A percentile compares a stretch with the other conserved stretches of the same genome.
These are phyloP conservation scores for Atkinsonella texensis DNA, from an alignment of 2,329 filamentous ascomycete genomes.

Conservation along the genomic window DNA sequence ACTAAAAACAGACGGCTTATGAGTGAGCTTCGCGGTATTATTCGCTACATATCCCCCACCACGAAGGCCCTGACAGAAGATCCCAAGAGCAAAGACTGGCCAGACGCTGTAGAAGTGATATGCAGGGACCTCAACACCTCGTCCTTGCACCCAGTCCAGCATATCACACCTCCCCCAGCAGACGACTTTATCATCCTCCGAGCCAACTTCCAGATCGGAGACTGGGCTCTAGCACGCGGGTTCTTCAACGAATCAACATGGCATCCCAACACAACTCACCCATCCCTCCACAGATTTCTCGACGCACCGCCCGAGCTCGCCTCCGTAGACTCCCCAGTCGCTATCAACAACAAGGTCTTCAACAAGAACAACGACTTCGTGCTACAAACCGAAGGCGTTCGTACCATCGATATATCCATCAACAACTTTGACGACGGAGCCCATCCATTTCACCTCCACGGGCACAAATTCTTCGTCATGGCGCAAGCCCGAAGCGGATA, in stretches of 20 bases:
- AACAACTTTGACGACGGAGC: slow-evolving; percentile 43
- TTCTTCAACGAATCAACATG: slow-evolving; percentile 43
- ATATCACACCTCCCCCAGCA: slow-evolving; percentile 23
- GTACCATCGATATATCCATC: slow-evolving; percentile 45
- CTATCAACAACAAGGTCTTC: slow-evolving; percentile 20
- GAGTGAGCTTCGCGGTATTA: slow-evolving; percentile 18
- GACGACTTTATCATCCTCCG: slow-evolving; percentile 33
- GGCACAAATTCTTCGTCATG: slow-evolving; percentile 42
- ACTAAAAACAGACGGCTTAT: slow-evolving; percentile 18
- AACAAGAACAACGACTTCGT: slow-evolving; percentile 26
- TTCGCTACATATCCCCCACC: slow-evolving; percentile 15
- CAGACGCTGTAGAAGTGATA: slow-evolving; percentile 31
- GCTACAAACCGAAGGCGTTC: slow-evolving; percentile 36
- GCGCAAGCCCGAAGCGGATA: slow-evolving; percentile 21
- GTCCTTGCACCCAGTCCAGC: slow-evolving; percentile 27
- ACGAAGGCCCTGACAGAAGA: neutral
- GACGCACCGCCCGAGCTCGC: slow-evolving; percentile 12
- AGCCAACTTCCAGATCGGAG: slow-evolving; percentile 43
- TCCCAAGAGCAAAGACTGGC: slow-evolving; percentile 35
- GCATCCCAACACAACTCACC: slow-evolving; percentile 24
- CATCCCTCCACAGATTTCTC: slow-evolving; percentile 24
- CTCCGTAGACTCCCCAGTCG: slow-evolving; percentile 9
- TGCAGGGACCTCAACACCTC: slow-evolving; percentile 43
- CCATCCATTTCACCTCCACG: slow-evolving; percentile 43
- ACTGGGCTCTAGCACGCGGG: slow-evolving; percentile 38